Evolutionary conservation across 1,284 basidiomycete species (phyloP), one percentile per base, ranked within the genome.

Genomic region (Tremellales sp.): DNA sequence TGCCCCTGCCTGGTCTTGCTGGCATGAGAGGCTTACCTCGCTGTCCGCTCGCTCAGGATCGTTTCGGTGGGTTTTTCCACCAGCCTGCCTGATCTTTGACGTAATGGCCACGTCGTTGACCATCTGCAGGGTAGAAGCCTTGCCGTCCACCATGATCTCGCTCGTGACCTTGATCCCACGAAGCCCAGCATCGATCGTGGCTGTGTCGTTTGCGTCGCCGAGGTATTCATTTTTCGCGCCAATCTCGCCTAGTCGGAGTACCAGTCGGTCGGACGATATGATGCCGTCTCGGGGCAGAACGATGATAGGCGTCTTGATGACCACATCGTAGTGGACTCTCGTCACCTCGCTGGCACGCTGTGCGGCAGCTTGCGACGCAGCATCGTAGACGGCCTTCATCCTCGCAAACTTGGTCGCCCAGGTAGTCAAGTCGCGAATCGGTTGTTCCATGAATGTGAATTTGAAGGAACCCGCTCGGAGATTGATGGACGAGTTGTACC

Each of bases 361-460:
- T 7, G 89, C 89, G 19, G 96, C 96, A 17, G 84, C 94, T 67
- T 87, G 83, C 4, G 89, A 88, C 7, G 94, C 72, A n/a, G 91
- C 84, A 72, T 98, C 94, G 65, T 98, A 98, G 7, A 98, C 75
- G 2, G 87, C 88, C 75, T 96, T 96, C 62, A 97, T 82, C 57
- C 84, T 85, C 2, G 91, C 89, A 47, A 99, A 84, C 70, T 93
- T 90, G 60, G 83, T 77, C 48, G 92, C 76, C 76, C 94, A 99
- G 21, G 84, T 72, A 62, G 89, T 88, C 27, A 98, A 82, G 60
- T 87, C 84, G 47, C 85, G 89, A 22, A 97, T 78, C 7, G 93
- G 89, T 56, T 86, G 80, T 65, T 96, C 89, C 51, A 96, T 79
- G 72, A 92, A 92, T 53, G 89, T 86, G 57, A 97, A 79, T 62